A percentile compares a stretch with the other conserved stretches of the same genome.
These are phyloP conservation scores for Blastocystis sp. DNA, from an alignment of 352 stramenopile species.

Conservation along the genomic window DNA sequence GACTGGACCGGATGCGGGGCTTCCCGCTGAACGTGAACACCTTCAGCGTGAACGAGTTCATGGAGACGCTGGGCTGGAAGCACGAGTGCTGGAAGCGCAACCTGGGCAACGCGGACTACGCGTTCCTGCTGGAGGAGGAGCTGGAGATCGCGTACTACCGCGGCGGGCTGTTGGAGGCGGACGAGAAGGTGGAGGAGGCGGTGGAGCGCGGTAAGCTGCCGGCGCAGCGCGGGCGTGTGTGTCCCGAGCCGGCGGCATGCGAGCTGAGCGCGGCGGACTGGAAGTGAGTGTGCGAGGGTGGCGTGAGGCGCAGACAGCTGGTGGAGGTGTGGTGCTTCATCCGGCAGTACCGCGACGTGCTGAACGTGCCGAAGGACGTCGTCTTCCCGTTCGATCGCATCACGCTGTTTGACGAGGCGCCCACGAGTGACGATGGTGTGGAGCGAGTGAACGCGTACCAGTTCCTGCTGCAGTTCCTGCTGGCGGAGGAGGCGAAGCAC, in stretches of 20 bases:
- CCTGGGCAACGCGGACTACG: background rate
- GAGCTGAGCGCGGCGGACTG: background rate
- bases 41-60: slow-evolving; percentile 63
- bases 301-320: background rate
- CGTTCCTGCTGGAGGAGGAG: slow-evolving; percentile 10
- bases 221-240: background rate
- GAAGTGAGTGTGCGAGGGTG: background rate
- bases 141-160: slow-evolving; percentile 33
- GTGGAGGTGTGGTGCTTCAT: slow-evolving; percentile 56
- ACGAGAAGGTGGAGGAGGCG: background rate
- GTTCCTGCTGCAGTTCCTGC: slow-evolving; percentile 8
- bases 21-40: slow-evolving; percentile 19
- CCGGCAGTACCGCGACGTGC: slow-evolving; percentile 8
- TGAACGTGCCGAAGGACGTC: background rate
- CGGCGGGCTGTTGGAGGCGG: background rate
- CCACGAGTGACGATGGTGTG: background rate
- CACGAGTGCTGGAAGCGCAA: background rate
- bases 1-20: slow-evolving; percentile 16
- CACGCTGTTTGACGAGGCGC: slow-evolving; percentile 11
- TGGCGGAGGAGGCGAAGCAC: slow-evolving; percentile 12
- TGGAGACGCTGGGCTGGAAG: background rate
- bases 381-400: background rate
- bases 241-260: background rate
- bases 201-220: slow-evolving; percentile 12
- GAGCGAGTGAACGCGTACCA: slow-evolving; percentile 1